Evolutionary conservation across 352 stramenopile species (phyloP), one percentile per base, ranked within the genome.

Genomic region (Aphanomyces euteiches): DNA sequence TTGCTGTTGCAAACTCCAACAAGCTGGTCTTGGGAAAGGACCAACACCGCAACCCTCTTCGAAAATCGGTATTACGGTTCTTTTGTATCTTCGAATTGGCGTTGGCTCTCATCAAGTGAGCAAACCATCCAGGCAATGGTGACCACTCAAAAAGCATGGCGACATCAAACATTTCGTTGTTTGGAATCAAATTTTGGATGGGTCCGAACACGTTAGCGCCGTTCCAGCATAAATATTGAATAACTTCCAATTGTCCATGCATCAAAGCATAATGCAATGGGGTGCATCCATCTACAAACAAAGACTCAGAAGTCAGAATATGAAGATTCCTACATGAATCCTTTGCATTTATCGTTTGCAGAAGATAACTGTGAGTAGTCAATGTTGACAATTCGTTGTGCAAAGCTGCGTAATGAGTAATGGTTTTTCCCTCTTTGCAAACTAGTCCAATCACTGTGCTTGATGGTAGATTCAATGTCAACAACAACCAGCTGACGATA

Each of bases 121-220:
- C 74, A 41, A 84, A 81, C 84, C 82, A 90, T 4, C 84, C 84
- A 19, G 84, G 84, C 8, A 89, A 72, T 4, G 77, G 80, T 50
- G 87, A 87, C 76, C 77, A 87, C 28, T 82, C 61, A 34, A 83
- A 56, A 0, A 92, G 66, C 8, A 70, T 75, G 19, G 69, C 67
- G n/a, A 90, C 80, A 19, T 53, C 39, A 48, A 70, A 39, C 15
- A 40, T 36, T 45, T 60, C 54, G 1, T 34, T 10, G 1, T 8
- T 40, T 12, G 61, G 19, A 8, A 61, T 2, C 19, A n/a, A 50
- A n/a, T n/a, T 70, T 21, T 70, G 64, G 10, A 70, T 70, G 17
- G 47, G 19, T 19, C 64, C 53, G 8, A 21, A 12, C 10, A 61
- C 64, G 54, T 61, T 13, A 12, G 47, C 38, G 21, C 64, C 64